Evolutionary conservation across 805 yeast species (phyloP).

Genomic region (Starmerella stellata): DNA sequence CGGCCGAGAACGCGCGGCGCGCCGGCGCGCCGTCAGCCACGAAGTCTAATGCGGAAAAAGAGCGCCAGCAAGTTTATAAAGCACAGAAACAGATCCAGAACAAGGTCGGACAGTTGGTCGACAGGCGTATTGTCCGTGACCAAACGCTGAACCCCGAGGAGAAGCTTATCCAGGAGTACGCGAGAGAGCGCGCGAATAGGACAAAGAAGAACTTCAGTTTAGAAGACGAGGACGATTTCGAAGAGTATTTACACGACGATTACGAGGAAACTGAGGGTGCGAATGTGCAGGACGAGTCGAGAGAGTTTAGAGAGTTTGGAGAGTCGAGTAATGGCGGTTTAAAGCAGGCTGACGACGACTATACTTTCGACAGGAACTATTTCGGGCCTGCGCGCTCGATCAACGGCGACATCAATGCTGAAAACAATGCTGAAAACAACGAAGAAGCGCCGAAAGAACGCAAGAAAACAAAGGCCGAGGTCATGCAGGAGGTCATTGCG

Average conservation of each 20-base stretch:
- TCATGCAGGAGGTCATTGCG: constrained; percentile 30
- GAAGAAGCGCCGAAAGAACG: constrained; percentile 10
- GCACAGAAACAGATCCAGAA: constrained; percentile 44
- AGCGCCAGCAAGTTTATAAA: constrained; percentile 44
- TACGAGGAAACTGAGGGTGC: constrained; percentile 2
- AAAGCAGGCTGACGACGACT: not conserved
- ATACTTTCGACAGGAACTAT: too few species aligned
- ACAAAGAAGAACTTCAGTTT: constrained; percentile 49
- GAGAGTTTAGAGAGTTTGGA: not conserved
- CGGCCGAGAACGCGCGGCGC: constrained; percentile 2
- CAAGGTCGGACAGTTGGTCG: constrained; percentile 60
- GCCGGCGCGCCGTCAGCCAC: constrained; percentile 45
- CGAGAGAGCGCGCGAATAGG: constrained; percentile 44
- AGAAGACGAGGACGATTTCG: constrained; percentile 45
- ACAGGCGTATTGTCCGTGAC: constrained; percentile 77
- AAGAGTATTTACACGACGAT: constrained; percentile 38
- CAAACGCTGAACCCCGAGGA: constrained; percentile 61
- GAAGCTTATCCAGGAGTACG: constrained; percentile 86
- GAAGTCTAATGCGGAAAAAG: constrained; percentile 50
- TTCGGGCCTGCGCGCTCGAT: not conserved
- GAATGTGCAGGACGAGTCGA: not conserved
- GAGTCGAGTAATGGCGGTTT: not conserved
- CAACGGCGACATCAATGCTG: not conserved
- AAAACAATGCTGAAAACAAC: not conserved
- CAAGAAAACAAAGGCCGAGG: constrained; percentile 26